A percentile compares a stretch with the other conserved stretches of the same genome.
phyloP scores from a whole-genome alignment of 495 filamentous ascomycete species.

The Aspergillus cavernicola region DNA sequence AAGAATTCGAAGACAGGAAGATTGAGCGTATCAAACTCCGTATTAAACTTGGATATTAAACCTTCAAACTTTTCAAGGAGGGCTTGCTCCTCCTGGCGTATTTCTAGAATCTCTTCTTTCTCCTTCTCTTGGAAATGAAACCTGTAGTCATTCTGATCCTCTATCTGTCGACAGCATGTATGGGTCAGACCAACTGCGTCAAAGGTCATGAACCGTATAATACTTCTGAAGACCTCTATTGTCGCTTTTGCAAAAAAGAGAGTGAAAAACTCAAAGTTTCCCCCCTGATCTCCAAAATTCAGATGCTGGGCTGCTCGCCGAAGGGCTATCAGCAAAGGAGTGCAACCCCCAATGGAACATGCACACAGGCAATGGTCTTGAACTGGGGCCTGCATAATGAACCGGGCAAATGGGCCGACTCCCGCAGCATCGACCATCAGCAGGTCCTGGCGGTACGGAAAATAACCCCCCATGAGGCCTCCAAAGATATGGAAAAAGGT shows the following conservation, averaged over 20 bases:
- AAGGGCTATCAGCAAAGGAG: neutral
- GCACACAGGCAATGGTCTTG: neutral
- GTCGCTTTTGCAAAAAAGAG: too few relatives aligned
- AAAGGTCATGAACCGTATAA: neutral
- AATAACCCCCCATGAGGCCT: neutral
- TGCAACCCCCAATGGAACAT: neutral
- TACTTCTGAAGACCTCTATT: neutral
- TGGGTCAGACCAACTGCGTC: neutral
- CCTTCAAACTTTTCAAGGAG: neutral
- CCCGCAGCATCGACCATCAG: too few relatives aligned
- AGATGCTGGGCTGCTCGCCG: too few relatives aligned
- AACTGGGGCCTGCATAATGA: neutral
- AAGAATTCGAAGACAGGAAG: neutral
- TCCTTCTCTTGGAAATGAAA: too few relatives aligned
- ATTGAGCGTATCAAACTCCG: neutral
- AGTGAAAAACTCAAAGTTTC: too few relatives aligned
- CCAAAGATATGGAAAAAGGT: neutral
- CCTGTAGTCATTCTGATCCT: too few relatives aligned
- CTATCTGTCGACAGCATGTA: slow-evolving; percentile 6
- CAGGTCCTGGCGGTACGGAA: too few relatives aligned
- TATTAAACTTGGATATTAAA: neutral
- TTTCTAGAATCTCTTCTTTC: neutral
- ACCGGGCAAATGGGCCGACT: neutral
- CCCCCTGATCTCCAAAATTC: too few relatives aligned
- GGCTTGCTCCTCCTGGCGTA: neutral